Conservation (phyloP, 2,329 filamentous ascomycete genomes). For the Ceratocystis huliohia region DNA sequence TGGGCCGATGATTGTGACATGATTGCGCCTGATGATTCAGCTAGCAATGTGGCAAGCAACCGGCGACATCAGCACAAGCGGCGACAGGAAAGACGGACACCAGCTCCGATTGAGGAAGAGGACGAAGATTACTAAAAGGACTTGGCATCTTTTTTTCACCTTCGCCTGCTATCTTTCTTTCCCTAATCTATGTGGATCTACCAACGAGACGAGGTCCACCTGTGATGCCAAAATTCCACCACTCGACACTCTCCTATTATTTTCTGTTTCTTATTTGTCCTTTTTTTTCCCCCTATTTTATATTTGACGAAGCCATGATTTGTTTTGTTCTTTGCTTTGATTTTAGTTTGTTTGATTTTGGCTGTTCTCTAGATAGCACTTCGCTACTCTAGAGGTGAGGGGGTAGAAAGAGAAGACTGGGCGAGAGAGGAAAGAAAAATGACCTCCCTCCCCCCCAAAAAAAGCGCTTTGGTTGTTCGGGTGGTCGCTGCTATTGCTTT, state of each 20-base stretch:
- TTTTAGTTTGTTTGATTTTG: slow-evolving; percentile 11
- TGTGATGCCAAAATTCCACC: not conserved
- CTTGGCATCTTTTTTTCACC: not conserved
- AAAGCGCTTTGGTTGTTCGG: not conserved
- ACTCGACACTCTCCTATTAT: not conserved
- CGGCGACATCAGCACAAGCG: slow-evolving; percentile 54
- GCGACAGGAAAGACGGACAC: slow-evolving; percentile 55
- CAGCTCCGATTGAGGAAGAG: slow-evolving; percentile 62
- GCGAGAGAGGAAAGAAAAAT: slow-evolving; percentile 5
- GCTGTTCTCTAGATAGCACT: slow-evolving; percentile 13
- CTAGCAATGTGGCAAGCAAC: slow-evolving; percentile 66
- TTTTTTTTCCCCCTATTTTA: slow-evolving; percentile 5
- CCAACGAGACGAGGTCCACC: not conserved
- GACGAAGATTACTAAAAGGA: slow-evolving; percentile 40
- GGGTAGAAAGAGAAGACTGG: not conserved
- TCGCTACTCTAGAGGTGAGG: slow-evolving; percentile 11
- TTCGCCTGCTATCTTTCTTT: too few relatives aligned
- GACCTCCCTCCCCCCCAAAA: not conserved
- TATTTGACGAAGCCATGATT: slow-evolving; percentile 15
- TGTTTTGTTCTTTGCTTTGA: slow-evolving; percentile 8
- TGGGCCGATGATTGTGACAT: slow-evolving; percentile 42
- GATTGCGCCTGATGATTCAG: slow-evolving; percentile 64
- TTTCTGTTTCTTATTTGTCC: slow-evolving; percentile 8
- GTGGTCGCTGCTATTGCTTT: not conserved
- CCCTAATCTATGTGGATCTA: not conserved